Evolutionary conservation across 2,329 filamentous ascomycete species (phyloP).

Genomic region (Hypoxylon sp.): DNA sequence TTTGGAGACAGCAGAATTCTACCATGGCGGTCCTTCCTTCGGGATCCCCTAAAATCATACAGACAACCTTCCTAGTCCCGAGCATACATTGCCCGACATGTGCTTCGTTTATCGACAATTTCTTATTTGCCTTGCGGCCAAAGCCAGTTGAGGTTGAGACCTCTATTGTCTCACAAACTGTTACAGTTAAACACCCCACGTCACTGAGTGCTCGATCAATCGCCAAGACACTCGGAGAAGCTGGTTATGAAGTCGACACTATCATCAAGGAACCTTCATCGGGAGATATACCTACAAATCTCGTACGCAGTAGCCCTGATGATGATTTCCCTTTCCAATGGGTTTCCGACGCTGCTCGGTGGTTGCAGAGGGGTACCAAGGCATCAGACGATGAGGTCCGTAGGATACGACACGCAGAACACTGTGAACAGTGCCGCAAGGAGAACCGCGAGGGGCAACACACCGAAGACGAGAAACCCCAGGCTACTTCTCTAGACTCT

Average conservation of each 20-base stretch:
- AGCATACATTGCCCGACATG: conserved; percentile 23
- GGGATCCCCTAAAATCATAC: conserved; percentile 12
- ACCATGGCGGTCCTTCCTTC: conserved; percentile 9
- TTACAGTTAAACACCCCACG: conserved; percentile 13
- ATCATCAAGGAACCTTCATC: conserved; percentile 6
- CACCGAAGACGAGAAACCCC: neutral
- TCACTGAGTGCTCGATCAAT: conserved; percentile 16
- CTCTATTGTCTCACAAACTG: conserved; percentile 19
- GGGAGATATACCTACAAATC: neutral
- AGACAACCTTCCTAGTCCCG: conserved; percentile 20
- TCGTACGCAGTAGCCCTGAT: conserved; percentile 1
- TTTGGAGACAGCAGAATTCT: neutral
- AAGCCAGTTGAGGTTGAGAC: conserved; percentile 16
- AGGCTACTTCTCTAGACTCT: neutral
- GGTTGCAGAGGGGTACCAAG: neutral
- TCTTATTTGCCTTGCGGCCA: conserved; percentile 13
- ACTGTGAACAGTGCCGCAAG: conserved; percentile 20
- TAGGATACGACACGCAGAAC: conserved; percentile 15
- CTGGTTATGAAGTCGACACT: conserved; percentile 19
- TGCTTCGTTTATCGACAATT: conserved; percentile 15
- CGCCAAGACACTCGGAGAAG: conserved; percentile 13
- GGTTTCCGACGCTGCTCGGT: neutral
- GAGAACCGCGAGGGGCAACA: neutral
- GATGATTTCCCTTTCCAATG: conserved; percentile 19
- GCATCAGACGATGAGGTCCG: conserved; percentile 5